Conservation (phyloP, 768 basidiomycete species). For the Lentinula aciculospora region DNA sequence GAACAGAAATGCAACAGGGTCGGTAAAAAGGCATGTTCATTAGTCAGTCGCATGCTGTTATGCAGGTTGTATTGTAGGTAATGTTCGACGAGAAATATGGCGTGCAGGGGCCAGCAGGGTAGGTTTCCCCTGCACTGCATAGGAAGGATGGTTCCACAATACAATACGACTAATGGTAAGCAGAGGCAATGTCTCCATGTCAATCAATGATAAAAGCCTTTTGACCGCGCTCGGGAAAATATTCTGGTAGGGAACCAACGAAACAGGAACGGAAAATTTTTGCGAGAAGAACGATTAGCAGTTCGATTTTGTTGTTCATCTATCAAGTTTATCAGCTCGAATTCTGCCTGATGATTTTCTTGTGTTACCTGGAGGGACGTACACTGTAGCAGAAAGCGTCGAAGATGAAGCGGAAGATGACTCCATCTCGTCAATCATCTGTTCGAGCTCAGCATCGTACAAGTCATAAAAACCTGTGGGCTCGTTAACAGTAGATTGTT, state of each 20-base stretch:
- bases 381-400: background rate
- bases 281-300: background rate
- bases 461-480: constrained; percentile 1
- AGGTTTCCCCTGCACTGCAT: no score
- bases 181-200: background rate
- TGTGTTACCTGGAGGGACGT: background rate
- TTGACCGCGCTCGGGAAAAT: background rate
- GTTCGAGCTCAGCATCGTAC: constrained; percentile 6
- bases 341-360: background rate
- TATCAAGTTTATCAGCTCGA: background rate
- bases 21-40: background rate
- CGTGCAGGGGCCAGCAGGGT: no score
- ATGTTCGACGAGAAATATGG: no score
- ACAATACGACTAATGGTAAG: no score
- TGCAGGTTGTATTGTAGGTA: no score
- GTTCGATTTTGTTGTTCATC: background rate
- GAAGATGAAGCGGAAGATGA: background rate
- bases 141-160: no score
- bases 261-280: background rate
- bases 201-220: background rate
- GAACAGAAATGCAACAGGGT: background rate
- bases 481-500: background rate
- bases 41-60: background rate
- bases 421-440: constrained; percentile 1
- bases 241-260: constrained; percentile 6